Evolutionary conservation across 2,329 filamentous ascomycete genomes (phyloP).

Genomic region (Myriangium duriaei): DNA sequence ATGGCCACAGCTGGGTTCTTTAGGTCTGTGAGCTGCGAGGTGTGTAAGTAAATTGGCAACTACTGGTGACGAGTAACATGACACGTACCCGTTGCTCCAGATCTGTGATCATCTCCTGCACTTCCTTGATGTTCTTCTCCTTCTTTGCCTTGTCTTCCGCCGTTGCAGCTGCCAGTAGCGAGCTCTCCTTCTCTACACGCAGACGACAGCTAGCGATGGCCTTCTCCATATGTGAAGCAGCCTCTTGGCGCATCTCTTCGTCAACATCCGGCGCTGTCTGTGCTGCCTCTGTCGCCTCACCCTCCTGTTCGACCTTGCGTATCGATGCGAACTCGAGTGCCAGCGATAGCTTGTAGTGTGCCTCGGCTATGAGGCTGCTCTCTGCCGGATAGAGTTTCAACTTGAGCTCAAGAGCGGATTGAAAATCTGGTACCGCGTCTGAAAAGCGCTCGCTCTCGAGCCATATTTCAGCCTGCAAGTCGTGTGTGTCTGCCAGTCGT

Average conservation of each 20-base stretch:
- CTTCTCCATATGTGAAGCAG: slow-evolving; percentile 56
- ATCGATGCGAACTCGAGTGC: slow-evolving; percentile 88
- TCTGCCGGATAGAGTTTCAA: slow-evolving; percentile 66
- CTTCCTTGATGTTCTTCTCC: slow-evolving; percentile 53
- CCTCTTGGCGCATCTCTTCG: slow-evolving; percentile 58
- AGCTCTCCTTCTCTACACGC: slow-evolving; percentile 58
- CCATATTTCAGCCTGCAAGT: slow-evolving; percentile 91
- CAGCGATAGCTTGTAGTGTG: slow-evolving; percentile 90
- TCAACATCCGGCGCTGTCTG: slow-evolving; percentile 41
- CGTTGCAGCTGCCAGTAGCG: slow-evolving; percentile 43
- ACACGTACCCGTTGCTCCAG: slow-evolving; percentile 59
- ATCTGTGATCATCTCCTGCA: slow-evolving; percentile 65
- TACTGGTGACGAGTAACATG: neutral
- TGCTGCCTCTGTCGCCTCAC: slow-evolving; percentile 30
- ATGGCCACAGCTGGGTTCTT: slow-evolving; percentile 49
- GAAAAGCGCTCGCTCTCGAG: slow-evolving; percentile 89
- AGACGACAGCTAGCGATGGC: slow-evolving; percentile 61
- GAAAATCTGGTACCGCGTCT: slow-evolving; percentile 75
- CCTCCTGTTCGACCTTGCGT: slow-evolving; percentile 45
- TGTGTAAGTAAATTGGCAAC: slow-evolving; percentile 12
- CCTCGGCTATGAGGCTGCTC: slow-evolving; percentile 79
- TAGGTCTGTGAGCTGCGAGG: slow-evolving; percentile 52
- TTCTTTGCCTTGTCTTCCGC: slow-evolving; percentile 53
- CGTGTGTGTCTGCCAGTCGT: slow-evolving; percentile 81
- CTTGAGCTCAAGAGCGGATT: slow-evolving; percentile 66